These are phyloP conservation scores for Oehlia diaphana DNA, from an alignment of 192 early-diverging fungal genomes.

Conservation along the genomic window DNA sequence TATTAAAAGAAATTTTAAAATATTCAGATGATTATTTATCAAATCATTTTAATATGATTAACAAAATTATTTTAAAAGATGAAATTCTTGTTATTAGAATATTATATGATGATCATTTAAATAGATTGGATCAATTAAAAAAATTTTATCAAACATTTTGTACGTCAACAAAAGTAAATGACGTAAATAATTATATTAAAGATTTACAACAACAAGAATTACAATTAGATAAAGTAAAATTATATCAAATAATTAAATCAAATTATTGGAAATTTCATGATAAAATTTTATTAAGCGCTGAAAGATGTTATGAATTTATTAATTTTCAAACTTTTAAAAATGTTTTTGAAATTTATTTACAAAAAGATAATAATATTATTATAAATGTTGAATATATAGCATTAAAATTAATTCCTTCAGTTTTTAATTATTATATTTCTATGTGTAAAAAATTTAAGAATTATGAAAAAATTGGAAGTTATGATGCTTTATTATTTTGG, in stretches of 20 bases:
- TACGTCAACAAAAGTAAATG: background rate
- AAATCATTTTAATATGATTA: background rate
- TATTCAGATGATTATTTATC: background rate
- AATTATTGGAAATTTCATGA: conserved; percentile 10
- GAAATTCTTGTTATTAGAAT: background rate
- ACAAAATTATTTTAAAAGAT: no score
- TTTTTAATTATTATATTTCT: background rate
- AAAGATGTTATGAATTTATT: background rate
- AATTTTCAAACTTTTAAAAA: conserved; percentile 18
- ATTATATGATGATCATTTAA: background rate
- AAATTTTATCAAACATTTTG: background rate
- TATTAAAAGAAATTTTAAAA: background rate
- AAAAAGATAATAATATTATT: background rate
- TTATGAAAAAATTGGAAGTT: background rate
- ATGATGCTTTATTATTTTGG: conserved; percentile 11
- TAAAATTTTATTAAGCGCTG: background rate
- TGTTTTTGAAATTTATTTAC: conserved; percentile 10
- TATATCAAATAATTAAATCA: background rate
- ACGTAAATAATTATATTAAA: background rate
- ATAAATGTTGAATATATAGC: background rate
- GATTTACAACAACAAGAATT: background rate
- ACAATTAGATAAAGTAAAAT: background rate
- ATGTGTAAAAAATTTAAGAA: background rate
- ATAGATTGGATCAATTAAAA: background rate
- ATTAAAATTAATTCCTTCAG: background rate